phyloP scores from a whole-genome alignment of 2,329 filamentous ascomycete species.

The Xylariaceae sp. region DNA sequence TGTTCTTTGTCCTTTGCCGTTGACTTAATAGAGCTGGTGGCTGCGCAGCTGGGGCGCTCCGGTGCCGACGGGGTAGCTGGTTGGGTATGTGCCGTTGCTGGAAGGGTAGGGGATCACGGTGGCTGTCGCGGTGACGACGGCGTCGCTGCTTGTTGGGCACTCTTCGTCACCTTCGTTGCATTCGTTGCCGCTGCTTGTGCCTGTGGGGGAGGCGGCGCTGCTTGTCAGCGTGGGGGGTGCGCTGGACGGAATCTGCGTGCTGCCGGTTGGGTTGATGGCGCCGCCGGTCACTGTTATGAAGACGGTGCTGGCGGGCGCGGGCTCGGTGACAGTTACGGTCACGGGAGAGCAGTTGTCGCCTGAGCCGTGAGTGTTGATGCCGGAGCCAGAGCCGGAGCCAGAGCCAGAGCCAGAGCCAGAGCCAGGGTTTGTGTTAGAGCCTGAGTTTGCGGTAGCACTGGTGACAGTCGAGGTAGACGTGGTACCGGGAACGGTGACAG shows the following conservation, averaged over 20 bases:
- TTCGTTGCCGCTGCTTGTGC: conserved; percentile 2
- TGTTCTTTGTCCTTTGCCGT: neutral
- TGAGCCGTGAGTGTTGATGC: conserved; percentile 2
- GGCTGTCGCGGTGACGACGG: conserved; percentile 36
- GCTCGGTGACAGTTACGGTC: conserved; percentile 33
- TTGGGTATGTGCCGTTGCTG: conserved; percentile 26
- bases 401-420: conserved; percentile 17
- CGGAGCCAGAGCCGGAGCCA: conserved; percentile 3
- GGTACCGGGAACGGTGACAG: conserved; percentile 28
- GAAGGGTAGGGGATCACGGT: conserved; percentile 40
- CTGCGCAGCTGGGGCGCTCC: conserved; percentile 9
- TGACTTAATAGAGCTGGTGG: conserved; percentile 17
- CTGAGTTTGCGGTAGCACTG: too few species aligned
- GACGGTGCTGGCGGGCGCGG: conserved; percentile 30
- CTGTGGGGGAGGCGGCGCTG: conserved; percentile 8
- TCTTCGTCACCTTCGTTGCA: conserved; percentile 5
- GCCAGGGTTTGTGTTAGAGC: too few species aligned
- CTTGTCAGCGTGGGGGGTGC: conserved; percentile 4
- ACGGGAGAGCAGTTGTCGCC: conserved; percentile 26
- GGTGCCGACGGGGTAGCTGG: conserved; percentile 34
- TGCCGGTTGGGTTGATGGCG: conserved; percentile 15
- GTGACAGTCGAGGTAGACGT: too few species aligned
- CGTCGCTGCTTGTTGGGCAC: conserved; percentile 25
- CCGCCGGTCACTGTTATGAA: conserved; percentile 28
- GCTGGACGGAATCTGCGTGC: conserved; percentile 11